Evolutionary conservation across 108 stramenopile species (phyloP).

Genomic region (Cyclotella choctawhatcheeana): DNA sequence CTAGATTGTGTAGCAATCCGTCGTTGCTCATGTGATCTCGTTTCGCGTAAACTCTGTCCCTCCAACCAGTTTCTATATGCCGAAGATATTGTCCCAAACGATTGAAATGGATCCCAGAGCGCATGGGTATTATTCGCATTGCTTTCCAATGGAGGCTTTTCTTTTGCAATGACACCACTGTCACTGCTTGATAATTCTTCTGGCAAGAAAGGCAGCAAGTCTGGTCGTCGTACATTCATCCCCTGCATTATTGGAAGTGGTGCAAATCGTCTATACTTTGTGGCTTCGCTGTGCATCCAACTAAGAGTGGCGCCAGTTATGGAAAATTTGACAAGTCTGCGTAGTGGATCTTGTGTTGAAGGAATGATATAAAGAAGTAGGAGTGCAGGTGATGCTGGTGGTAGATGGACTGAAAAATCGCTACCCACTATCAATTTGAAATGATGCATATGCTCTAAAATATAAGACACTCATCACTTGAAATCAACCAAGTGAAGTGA

Average conservation of each 20-base stretch:
- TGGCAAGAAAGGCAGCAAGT: conserved; percentile 80
- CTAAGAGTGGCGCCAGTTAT: conserved; percentile 62
- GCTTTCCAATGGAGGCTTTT: not conserved
- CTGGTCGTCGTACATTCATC: conserved; percentile 54
- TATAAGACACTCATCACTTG: too few species aligned
- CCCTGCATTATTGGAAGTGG: conserved; percentile 58
- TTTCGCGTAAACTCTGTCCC: conserved; percentile 23
- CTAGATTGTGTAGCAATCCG: conserved; percentile 44
- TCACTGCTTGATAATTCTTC: conserved; percentile 51
- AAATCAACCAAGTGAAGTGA: too few species aligned
- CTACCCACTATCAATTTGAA: conserved; percentile 42
- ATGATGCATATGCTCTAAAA: too few species aligned
- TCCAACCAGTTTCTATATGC: conserved; percentile 47
- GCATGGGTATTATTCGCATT: conserved; percentile 7
- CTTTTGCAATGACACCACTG: conserved; percentile 15
- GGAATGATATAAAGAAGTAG: conserved; percentile 68
- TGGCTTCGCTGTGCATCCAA: conserved; percentile 75
- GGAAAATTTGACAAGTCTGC: conserved; percentile 25
- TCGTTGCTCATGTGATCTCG: conserved; percentile 28
- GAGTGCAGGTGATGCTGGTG: conserved; percentile 74
- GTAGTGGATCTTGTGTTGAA: conserved; percentile 27
- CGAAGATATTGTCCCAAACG: conserved; percentile 46
- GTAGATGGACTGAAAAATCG: conserved; percentile 76
- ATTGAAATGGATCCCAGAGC: conserved; percentile 49
- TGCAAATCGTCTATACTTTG: conserved; percentile 62